phyloP scores from a whole-genome alignment of 1,284 basidiomycete genomes.

The Tilletia setariae region DNA sequence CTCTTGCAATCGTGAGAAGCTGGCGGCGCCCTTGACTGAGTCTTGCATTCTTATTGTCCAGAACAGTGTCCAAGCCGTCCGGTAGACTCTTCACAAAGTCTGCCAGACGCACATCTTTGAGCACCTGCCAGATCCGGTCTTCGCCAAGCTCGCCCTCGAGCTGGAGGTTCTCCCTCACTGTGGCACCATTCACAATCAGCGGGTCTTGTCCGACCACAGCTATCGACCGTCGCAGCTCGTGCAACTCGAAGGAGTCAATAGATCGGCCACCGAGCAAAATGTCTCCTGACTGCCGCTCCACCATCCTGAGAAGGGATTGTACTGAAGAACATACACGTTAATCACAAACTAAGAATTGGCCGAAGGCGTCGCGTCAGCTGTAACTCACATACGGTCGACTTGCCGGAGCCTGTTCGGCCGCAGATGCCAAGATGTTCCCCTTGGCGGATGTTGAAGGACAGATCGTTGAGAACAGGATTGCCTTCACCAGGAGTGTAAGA shows the following conservation, averaged over 20 bases:
- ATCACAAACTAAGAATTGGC: neutral
- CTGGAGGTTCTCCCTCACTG: constrained; percentile 48
- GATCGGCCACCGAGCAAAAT: constrained; percentile 33
- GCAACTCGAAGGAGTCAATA: constrained; percentile 22
- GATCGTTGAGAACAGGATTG: constrained; percentile 32
- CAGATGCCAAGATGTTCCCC: constrained; percentile 36
- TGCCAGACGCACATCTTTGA: constrained; percentile 38
- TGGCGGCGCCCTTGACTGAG: constrained; percentile 50
- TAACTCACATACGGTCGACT: constrained; percentile 31
- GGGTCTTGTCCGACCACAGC: constrained; percentile 48
- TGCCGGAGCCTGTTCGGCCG: constrained; percentile 37
- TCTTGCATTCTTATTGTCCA: constrained; percentile 19
- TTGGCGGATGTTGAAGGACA: constrained; percentile 28
- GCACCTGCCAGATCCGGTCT: constrained; percentile 45
- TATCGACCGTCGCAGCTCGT: constrained; percentile 29
- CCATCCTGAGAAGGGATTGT: constrained; percentile 39
- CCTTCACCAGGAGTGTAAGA: constrained; percentile 31
- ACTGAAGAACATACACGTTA: constrained; percentile 13
- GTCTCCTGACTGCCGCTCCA: constrained; percentile 31
- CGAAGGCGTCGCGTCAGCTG: neutral
- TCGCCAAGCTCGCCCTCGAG: constrained; percentile 31
- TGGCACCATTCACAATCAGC: constrained; percentile 38
- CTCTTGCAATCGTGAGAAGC: constrained; percentile 58
- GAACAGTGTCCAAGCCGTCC: constrained; percentile 27
- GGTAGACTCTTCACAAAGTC: constrained; percentile 39